These are phyloP conservation scores for Colletotrichum sp. DNA, from an alignment of 2,329 filamentous ascomycete species.

Conservation along the genomic window DNA sequence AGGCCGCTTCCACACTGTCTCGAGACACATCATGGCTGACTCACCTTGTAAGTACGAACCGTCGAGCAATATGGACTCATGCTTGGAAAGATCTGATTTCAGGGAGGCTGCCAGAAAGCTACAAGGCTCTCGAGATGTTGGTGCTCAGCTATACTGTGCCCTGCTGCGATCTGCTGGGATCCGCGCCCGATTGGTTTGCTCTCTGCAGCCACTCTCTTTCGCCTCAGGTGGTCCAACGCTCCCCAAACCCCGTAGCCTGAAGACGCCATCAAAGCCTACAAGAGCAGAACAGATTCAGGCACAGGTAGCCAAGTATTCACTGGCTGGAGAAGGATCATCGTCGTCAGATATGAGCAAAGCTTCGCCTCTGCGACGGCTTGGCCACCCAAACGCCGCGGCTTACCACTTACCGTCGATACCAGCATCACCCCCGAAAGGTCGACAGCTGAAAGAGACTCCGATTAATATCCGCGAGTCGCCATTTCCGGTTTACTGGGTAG, in stretches of 20 bases:
- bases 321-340: not conserved
- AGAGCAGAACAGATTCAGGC: constrained; percentile 41
- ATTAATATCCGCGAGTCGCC: constrained; percentile 69
- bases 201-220: constrained; percentile 82
- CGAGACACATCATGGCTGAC: constrained; percentile 11
- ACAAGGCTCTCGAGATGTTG: constrained; percentile 85
- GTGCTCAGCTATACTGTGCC: constrained; percentile 89
- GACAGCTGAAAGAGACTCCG: constrained; percentile 32
- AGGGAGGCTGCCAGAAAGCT: constrained; percentile 69
- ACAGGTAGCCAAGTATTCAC: constrained; percentile 45
- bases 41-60: constrained; percentile 52
- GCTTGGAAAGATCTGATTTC: constrained; percentile 76
- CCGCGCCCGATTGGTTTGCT: constrained; percentile 84
- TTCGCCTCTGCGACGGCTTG: constrained; percentile 53
- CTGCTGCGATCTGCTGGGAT: constrained; percentile 84
- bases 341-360: constrained; percentile 33
- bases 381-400: constrained; percentile 59
- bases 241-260: constrained; percentile 41
- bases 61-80: constrained; percentile 68
- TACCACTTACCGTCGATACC: constrained; percentile 53
- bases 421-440: constrained; percentile 38
- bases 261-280: constrained; percentile 31
- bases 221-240: constrained; percentile 56
- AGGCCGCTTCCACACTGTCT: not conserved
- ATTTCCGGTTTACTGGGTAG: constrained; percentile 92